Base-by-base conservation (phyloP, 106 monocot species). In the Narthecium ossifragum region DNA sequence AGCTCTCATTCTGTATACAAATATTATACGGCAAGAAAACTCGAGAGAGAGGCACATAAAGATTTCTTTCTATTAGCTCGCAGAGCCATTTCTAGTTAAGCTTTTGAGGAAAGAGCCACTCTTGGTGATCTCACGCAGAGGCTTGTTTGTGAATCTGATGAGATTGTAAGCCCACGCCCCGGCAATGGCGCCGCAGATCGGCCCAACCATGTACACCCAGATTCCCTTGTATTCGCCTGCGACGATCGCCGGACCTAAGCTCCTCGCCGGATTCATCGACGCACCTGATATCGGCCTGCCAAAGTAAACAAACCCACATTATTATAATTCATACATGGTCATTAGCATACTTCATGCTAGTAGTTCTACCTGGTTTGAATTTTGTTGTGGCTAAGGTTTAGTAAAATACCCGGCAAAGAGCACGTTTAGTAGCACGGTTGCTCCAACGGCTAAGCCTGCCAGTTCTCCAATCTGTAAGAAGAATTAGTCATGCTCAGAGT, bases 201-300 rank as follows among this genome's bases (percentile, higher is more conserved):
- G 75, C 2, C 77, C 90, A 5, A 70, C 68, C 8, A 85, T 46
- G 75, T 90, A 90, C 25, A 90, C 81, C 89, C 89, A 85, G 14
- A 90, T 75, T 8, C 69, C 54, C 32, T 81, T 27, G 57, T 78
- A 90, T 20, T 72, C 71, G 63, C 51, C 30, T 21, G 55, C 52
- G 4, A 85, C 64, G 29, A 85, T 70, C 26, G 81, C 89, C 15
- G 84, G 89, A 10, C 89, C 89, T 8, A 85, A 47, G 20, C 55
- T 81, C 64, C 89, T 75, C 36, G 78, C 89, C 15, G 89, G 89
- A 58, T 90, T 90, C 89, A 90, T 90, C 43, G 89, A 90, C 30
- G 84, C 89, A 8, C 89, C 89, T 13, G 84, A 84, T 68, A 90
- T 81, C 8, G 84, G 89, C 80, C 89, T 92, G 68, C 22, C 37